Conservation (phyloP, 31 red algal species). For the Bonnemaisonia californica region DNA sequence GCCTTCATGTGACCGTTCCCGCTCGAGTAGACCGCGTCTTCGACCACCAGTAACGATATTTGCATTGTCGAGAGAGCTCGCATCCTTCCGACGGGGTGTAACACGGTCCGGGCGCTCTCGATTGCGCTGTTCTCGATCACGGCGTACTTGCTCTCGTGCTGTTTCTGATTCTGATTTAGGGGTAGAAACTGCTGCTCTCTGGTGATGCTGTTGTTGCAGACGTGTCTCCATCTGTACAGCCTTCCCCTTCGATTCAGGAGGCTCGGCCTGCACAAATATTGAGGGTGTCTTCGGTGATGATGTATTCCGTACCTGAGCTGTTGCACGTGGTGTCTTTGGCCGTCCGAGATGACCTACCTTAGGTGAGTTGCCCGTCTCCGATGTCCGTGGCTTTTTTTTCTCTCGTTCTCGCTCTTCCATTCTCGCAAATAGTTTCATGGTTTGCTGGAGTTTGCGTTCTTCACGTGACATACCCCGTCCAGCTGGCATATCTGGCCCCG, state of each 20-base stretch:
- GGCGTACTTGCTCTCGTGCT: background rate
- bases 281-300: background rate
- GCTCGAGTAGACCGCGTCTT: background rate
- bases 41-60: background rate
- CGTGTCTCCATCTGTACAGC: background rate
- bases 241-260: constrained; percentile 9
- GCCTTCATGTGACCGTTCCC: constrained; percentile 31
- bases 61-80: constrained; percentile 5
- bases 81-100: constrained; percentile 23
- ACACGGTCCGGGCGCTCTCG: constrained; percentile 21
- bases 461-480: constrained; percentile 70
- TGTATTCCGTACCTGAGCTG: constrained; percentile 2
- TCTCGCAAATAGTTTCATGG: constrained; percentile 74
- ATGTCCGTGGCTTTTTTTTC: constrained; percentile 51
- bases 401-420: constrained; percentile 84
- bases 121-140: constrained; percentile 21
- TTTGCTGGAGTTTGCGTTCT: constrained; percentile 86
- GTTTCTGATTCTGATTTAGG: background rate
- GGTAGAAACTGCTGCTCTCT: background rate
- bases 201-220: background rate
- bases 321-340: constrained; percentile 6
- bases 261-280: background rate
- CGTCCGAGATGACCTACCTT: constrained; percentile 20
- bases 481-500: background rate
- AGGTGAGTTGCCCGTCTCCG: constrained; percentile 36